phyloP scores from a whole-genome alignment of 2,329 filamentous ascomycete genomes.

The Xylaria sp. region DNA sequence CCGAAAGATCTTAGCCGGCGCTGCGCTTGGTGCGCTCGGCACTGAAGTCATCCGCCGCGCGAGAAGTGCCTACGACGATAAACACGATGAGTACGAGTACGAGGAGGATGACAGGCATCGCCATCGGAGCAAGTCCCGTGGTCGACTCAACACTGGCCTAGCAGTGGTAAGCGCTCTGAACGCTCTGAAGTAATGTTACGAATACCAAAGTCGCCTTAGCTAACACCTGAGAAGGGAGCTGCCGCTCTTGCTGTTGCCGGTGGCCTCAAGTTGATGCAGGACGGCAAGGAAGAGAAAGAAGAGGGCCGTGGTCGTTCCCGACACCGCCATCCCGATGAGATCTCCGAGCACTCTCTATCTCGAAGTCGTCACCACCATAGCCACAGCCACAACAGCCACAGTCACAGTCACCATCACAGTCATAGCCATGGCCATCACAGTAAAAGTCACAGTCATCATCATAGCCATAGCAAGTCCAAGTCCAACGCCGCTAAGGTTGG shows the following conservation, averaged over 20 bases:
- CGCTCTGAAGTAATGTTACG: not conserved
- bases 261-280: slow-evolving; percentile 59
- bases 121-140: slow-evolving; percentile 35
- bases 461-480: slow-evolving; percentile 29
- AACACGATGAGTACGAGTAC: slow-evolving; percentile 34
- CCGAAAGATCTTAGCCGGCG: slow-evolving; percentile 55
- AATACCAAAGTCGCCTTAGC: not conserved
- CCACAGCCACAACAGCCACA: slow-evolving; percentile 35
- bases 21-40: slow-evolving; percentile 57
- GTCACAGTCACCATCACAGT: slow-evolving; percentile 38
- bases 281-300: slow-evolving; percentile 56
- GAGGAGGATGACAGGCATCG: slow-evolving; percentile 36
- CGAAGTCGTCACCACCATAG: slow-evolving; percentile 40
- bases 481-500: slow-evolving; percentile 49
- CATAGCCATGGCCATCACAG: slow-evolving; percentile 17
- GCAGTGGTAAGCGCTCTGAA: slow-evolving; percentile 44
- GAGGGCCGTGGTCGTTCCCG: slow-evolving; percentile 51
- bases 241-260: slow-evolving; percentile 59
- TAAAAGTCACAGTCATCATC: not conserved
- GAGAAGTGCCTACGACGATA: slow-evolving; percentile 55
- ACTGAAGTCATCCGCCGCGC: slow-evolving; percentile 57
- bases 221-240: slow-evolving; percentile 34
- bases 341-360: slow-evolving; percentile 43
- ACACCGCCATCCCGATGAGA: slow-evolving; percentile 40
- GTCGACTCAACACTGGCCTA: slow-evolving; percentile 54